Conservation (phyloP, 768 basidiomycete genomes). For the Hygrophoropsis aurantiaca region DNA sequence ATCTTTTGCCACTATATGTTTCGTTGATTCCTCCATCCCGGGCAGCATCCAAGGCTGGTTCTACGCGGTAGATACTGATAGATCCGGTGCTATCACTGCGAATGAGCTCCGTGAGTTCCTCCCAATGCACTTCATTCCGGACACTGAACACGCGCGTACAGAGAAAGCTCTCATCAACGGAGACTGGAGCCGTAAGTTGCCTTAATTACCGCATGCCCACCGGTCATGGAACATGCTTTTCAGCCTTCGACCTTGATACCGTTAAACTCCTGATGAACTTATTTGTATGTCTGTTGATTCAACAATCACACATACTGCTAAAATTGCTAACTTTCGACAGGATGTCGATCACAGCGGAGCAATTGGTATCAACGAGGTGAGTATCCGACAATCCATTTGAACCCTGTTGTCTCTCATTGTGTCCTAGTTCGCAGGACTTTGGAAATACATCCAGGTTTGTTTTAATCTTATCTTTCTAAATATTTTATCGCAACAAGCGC, state of each 20-base stretch:
- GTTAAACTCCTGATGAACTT: conserved; percentile 81
- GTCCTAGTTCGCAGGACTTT: conserved; percentile 66
- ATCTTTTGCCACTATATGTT: neutral
- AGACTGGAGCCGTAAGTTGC: conserved; percentile 73
- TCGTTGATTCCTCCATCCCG: neutral
- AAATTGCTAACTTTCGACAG: conserved; percentile 21
- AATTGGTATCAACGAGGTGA: conserved; percentile 76
- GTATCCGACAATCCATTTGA: conserved; percentile 11
- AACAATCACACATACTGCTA: too few species aligned
- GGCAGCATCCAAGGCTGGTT: conserved; percentile 76
- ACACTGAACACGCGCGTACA: conserved; percentile 13
- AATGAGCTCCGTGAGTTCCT: conserved; percentile 61
- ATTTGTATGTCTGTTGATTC: conserved; percentile 52
- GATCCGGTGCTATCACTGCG: conserved; percentile 66
- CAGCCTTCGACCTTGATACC: conserved; percentile 84
- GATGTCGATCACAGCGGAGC: conserved; percentile 77
- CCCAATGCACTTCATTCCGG: neutral
- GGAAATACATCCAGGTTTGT: conserved; percentile 74
- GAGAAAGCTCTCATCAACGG: conserved; percentile 55
- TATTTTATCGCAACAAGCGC: neutral
- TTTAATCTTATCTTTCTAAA: neutral
- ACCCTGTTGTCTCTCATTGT: conserved; percentile 10
- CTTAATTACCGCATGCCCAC: neutral
- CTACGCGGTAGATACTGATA: conserved; percentile 61
- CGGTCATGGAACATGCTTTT: neutral